Evolutionary conservation across 192 early-diverging fungal species (phyloP).

Genomic region (Coemansia sp.): DNA sequence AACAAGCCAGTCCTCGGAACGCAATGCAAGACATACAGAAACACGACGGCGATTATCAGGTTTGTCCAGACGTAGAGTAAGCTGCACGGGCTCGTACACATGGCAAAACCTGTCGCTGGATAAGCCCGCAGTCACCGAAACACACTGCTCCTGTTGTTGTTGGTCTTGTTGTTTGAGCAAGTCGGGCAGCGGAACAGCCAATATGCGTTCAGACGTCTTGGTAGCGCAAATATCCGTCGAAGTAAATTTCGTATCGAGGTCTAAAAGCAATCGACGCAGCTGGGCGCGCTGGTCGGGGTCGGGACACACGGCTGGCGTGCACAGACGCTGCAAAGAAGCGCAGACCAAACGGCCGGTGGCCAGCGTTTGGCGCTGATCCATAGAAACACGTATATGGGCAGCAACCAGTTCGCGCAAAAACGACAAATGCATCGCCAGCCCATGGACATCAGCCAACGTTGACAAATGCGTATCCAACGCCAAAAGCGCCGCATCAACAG

Average conservation of each 20-base stretch:
- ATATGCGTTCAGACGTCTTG: not conserved
- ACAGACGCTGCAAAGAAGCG: not conserved
- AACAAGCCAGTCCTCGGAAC: constrained; percentile 32
- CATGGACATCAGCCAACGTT: not conserved
- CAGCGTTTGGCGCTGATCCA: not conserved
- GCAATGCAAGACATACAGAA: not conserved
- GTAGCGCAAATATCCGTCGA: not conserved
- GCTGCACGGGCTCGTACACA: constrained; percentile 5
- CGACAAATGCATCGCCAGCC: not conserved
- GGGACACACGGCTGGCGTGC: not conserved
- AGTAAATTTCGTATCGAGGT: not conserved
- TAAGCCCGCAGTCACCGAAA: constrained; percentile 3
- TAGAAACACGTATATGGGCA: not conserved
- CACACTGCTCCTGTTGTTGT: not conserved
- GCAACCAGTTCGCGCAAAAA: not conserved
- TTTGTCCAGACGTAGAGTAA: not conserved
- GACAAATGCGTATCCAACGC: not conserved
- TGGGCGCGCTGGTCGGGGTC: not conserved
- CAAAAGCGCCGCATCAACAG: not conserved
- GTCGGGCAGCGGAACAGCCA: not conserved
- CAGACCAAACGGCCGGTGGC: not conserved
- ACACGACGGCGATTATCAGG: not conserved
- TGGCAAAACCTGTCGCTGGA: constrained; percentile 3
- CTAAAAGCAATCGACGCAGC: not conserved
- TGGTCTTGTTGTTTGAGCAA: not conserved